A percentile compares a stretch with the other conserved stretches of the same genome.
Evolutionary conservation across 208 protist genomes (phyloP).

Genomic region (Trichomonas vaginalis): DNA sequence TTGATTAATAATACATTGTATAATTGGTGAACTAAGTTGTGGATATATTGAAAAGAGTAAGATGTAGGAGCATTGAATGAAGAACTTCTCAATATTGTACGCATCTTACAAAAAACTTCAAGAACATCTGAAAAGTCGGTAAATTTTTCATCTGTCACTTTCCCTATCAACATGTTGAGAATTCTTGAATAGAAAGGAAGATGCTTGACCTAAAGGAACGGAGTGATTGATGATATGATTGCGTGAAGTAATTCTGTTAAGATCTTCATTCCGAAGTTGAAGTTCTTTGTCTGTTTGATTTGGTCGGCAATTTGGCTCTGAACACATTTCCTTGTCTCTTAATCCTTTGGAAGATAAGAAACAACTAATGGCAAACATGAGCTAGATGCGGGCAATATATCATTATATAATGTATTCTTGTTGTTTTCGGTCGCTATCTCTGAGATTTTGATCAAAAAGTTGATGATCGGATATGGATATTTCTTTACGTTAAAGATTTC

Average conservation of each 20-base stretch:
- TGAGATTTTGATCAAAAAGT: neutral
- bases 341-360: neutral
- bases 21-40: neutral
- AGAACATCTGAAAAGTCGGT: neutral
- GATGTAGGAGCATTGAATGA: neutral
- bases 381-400: neutral
- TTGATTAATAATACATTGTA: neutral
- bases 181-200: neutral
- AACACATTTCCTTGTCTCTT: neutral
- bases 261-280: neutral
- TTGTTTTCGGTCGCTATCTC: neutral
- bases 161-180: neutral
- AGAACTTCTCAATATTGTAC: neutral
- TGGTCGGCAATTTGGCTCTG: neutral
- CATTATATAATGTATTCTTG: neutral
- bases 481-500: neutral
- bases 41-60: neutral
- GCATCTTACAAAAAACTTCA: neutral
- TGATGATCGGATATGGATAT: neutral
- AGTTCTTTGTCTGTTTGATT: neutral
- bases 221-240: neutral
- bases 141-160: neutral
- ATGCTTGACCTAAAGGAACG: neutral
- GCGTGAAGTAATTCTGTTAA: neutral
- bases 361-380: neutral